Percentiles rank a stretch among this genome's conserved stretches.
Evolutionary conservation across 495 filamentous ascomycete species (phyloP).

Genomic region (Ascodesmis nigricans): DNA sequence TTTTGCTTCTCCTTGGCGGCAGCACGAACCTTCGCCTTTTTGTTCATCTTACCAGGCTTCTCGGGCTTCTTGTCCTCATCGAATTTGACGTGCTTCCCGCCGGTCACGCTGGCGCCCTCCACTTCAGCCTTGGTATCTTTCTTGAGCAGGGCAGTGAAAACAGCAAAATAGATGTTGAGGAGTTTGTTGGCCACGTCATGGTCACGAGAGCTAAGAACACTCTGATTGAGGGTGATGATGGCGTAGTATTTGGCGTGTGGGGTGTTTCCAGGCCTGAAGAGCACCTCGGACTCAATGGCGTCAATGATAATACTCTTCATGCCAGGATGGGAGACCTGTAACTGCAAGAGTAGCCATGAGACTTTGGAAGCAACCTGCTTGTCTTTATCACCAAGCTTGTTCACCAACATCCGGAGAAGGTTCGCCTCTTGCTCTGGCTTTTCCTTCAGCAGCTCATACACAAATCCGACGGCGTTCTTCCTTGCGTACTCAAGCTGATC

Average conservation of each 20-base stretch:
- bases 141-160: conserved; percentile 62
- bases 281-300: conserved; percentile 61
- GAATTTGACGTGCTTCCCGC: conserved; percentile 16
- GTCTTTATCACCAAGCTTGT: conserved; percentile 83
- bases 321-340: conserved; percentile 63
- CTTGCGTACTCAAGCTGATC: conserved; percentile 88
- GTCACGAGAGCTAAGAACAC: conserved; percentile 64
- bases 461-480: conserved; percentile 61
- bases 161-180: conserved; percentile 68
- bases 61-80: conserved; percentile 8
- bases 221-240: conserved; percentile 90
- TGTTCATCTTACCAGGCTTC: conserved; percentile 16
- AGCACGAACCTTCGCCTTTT: conserved; percentile 17
- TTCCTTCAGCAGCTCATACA: conserved; percentile 74
- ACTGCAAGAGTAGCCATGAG: conserved; percentile 77
- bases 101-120: conserved; percentile 21
- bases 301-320: conserved; percentile 81
- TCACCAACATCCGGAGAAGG: conserved; percentile 68
- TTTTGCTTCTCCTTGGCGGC: conserved; percentile 34
- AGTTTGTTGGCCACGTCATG: conserved; percentile 51
- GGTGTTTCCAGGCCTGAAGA: conserved; percentile 71
- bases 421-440: conserved; percentile 97
- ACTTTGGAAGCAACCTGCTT: conserved; percentile 85
- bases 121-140: conserved; percentile 22
- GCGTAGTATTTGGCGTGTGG: conserved; percentile 84